Base-by-base conservation (phyloP, 2,329 filamentous ascomycete species). In the Trematosphaeria pertusa region DNA sequence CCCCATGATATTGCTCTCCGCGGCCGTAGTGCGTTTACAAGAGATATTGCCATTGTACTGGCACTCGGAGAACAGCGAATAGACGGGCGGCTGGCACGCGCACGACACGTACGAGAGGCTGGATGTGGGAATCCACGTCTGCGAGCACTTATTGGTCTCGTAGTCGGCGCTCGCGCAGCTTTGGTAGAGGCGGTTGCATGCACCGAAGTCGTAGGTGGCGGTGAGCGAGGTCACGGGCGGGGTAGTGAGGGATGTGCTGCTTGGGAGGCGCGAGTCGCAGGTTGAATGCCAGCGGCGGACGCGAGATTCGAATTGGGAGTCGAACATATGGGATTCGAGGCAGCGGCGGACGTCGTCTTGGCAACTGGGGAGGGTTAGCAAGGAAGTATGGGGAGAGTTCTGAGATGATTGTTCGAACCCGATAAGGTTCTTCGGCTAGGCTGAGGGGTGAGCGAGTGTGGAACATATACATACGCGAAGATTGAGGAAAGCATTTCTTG, bases 41-140 rank as follows among this genome's bases (percentile, higher is more conserved):
- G 45, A 48, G 9, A 48, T 43, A 19, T 48, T 48, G 5, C 45
- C 39, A 32, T 48, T 48, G 21, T 43, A 48, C 45, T 43, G 40
- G 40, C 35, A 49, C 20, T 49, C 35, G n/a, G 46, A 49, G 21
- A 49, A 24, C 5, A 44, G 46, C 33, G 46, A 49, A 36, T 49
- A 49, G 19, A 49, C 34, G 2, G 46, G 40, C 6, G 46, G 46
- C 35, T 49, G 39, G 35, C 46, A 49, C 4, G 30, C 26, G 31
- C 40, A 44, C 15, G 39, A 44, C 5, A 44, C 12, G 34, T 39
- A 47, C 17, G 38, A 47, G 5, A 47, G n/a, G 30, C 37, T 47
- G 4, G 44, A 47, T 12, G 37, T 36, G 17, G 46, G 46, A 26
- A 44, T 7, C 8, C 22, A 44, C 6, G 24, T 44, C 11, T 43